Evolutionary conservation across 352 stramenopile genomes (phyloP), one percentile per base, ranked within the genome.

Genomic region (Phytophthora quininea): DNA sequence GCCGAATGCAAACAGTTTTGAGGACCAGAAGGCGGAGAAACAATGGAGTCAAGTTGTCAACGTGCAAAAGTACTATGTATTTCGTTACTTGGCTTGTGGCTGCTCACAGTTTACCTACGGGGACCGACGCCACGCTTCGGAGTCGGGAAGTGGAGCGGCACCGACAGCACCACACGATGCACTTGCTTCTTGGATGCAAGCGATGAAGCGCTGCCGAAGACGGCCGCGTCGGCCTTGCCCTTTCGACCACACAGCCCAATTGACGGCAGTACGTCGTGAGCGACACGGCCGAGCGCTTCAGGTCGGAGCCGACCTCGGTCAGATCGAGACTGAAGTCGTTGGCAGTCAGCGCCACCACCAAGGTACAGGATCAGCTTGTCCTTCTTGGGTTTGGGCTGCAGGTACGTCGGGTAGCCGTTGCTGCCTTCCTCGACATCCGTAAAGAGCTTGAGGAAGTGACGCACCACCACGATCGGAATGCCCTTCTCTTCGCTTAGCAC

Each of bases 291-390:
- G 76, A 80, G 42, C 73, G 78, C 74, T 95, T 95, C 19, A 95
- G 74, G 56, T 95, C 87, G 24, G 73, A 56, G 12, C 70, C 74
- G 56, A 93, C 57, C 43, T 92, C 85, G 10, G 85, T 84, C 46
- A 95, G 73, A 57, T 93, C 84, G 69, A 95, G 67, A 30, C 71
- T 92, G 69, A 92, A 95, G 47, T 64, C 69, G 67, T 90, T 91
- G 24, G 92, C 58, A 15, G 83, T 93, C 31, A 95, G 72, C 47
- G 84, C 87, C 24, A 93, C 73, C 45, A 90, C 81, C 27, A 95
- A 95, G 70, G 69, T 92, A 84, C 19, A 95, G 54, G 37, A 89
- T 76, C 48, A 93, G 71, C 76, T 95, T 92, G 69, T 95, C 87
- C 67, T 93, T 93, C 62, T 85, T 80, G 10, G 75, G 59, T 73